These are phyloP conservation scores for Pythium volutum DNA, from an alignment of 352 stramenopile genomes.

Conservation along the genomic window DNA sequence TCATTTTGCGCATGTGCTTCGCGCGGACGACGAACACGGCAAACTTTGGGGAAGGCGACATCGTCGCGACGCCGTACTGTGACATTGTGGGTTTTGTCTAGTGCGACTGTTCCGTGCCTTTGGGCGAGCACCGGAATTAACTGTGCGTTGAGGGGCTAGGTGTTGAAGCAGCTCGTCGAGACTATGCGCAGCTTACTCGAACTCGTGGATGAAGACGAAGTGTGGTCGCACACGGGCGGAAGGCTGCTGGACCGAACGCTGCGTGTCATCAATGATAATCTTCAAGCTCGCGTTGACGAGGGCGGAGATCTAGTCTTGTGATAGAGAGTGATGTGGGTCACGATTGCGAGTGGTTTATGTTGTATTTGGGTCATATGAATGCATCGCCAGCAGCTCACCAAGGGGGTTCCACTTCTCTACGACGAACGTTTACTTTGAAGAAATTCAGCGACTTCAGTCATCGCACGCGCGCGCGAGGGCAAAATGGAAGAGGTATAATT, in stretches of 20 bases:
- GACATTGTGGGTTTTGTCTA: conserved; percentile 3
- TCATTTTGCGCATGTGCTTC: conserved; percentile 17
- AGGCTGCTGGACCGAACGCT: conserved; percentile 9
- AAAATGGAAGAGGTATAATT: conserved; percentile 41
- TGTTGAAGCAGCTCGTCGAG: conserved; percentile 7
- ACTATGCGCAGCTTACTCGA: conserved; percentile 3
- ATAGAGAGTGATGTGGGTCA: neutral
- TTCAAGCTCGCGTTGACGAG: neutral
- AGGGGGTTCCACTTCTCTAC: conserved; percentile 22
- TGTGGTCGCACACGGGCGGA: conserved; percentile 6
- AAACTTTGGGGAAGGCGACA: neutral
- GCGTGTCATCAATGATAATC: neutral
- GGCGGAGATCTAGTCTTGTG: neutral
- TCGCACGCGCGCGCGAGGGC: conserved; percentile 17
- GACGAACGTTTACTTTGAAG: conserved; percentile 18
- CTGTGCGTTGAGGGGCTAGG: conserved; percentile 1
- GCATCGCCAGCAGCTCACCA: conserved; percentile 17
- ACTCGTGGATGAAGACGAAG: conserved; percentile 3
- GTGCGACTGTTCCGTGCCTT: neutral
- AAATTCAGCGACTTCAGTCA: conserved; percentile 20
- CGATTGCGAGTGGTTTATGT: conserved; percentile 6
- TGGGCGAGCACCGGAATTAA: too few species aligned
- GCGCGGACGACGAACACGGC: neutral
- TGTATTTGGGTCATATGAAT: conserved; percentile 24
- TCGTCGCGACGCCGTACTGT: conserved; percentile 5